Evolutionary conservation across 495 filamentous ascomycete species (phyloP).

Genomic region (Schizothecium vesticola): DNA sequence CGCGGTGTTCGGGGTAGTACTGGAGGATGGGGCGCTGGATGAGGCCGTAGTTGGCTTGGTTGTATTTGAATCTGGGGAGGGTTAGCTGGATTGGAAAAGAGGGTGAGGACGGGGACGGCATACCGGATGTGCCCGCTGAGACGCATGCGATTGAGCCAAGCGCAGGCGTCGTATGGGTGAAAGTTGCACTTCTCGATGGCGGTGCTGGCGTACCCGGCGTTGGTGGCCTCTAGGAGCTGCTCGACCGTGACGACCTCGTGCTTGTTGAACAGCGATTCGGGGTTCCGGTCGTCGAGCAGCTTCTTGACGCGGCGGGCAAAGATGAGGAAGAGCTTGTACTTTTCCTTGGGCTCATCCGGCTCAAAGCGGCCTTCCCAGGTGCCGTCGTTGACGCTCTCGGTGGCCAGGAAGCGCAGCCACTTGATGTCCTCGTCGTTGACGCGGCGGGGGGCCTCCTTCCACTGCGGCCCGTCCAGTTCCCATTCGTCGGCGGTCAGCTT

Average conservation of each 20-base stretch:
- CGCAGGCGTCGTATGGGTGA: conserved; percentile 22
- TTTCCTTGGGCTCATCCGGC: conserved; percentile 9
- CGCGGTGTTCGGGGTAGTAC: conserved; percentile 25
- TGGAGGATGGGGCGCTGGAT: conserved; percentile 15
- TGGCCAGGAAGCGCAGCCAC: conserved; percentile 23
- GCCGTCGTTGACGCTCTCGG: conserved; percentile 14
- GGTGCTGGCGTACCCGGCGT: conserved; percentile 14
- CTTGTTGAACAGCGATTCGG: conserved; percentile 14
- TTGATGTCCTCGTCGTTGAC: conserved; percentile 12
- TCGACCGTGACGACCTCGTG: conserved; percentile 19
- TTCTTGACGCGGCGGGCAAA: conserved; percentile 27
- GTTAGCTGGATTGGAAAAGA: background rate
- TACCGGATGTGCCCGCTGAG: background rate
- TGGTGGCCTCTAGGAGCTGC: conserved; percentile 22
- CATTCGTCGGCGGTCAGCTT: conserved; percentile 9
- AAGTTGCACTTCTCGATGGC: conserved; percentile 19
- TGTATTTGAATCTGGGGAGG: conserved; percentile 15
- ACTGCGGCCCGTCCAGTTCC: background rate
- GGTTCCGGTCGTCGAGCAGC: conserved; percentile 23
- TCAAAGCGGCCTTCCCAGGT: conserved; percentile 13
- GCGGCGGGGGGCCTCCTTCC: background rate
- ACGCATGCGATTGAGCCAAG: conserved; percentile 22
- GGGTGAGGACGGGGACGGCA: background rate
- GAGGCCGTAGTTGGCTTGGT: conserved; percentile 23
- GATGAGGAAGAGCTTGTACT: conserved; percentile 22